Evolutionary conservation across 306 rosid species (phyloP), one percentile per base, ranked within the genome.

Genomic region (Pyrus bretschneideri): DNA sequence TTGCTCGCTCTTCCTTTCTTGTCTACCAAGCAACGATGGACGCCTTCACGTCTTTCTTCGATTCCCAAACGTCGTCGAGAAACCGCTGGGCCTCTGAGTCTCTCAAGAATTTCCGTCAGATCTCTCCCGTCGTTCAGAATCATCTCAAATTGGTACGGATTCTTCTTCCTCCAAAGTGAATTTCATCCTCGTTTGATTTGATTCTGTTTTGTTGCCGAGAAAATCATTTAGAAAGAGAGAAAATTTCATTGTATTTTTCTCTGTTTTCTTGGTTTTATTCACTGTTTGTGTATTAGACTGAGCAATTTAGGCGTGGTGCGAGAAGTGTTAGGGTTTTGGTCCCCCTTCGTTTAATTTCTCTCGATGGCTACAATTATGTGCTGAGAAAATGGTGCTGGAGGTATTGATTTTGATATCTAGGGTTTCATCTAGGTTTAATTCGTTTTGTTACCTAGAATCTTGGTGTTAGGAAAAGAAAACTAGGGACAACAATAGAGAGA

Each of bases 21-120:
- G 40, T 23, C 31, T 7, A 35, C 17, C 18, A 72, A 55, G 46
- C 78, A 4, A 91, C 11, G 7, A 66, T 94, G 98, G 95, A 91
- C 9, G 76, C 91, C 0, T 90, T 91, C 86, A 42, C 85, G 2
- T 90, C 97, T 5, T 92, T 87, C 86, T 91, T 88, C 78, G 87
- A 80, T 69, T 84, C 94, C 29, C 92, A 88, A 67, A 49, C 87
- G 18, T 71, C 88, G 25, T 69, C 91, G 0, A 67, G 86, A 70
- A 87, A 27, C 71, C 89, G 86, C 54, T 90, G 97, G 96, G 84
- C 78, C 72, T 86, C 81, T 59, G 93, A 91, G 46, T 80, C 98
- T 29, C 95, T 91, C 69, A 90, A 92, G 85, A 91, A 91, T 44
- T 79, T 89, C 83, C 87, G 86, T 6, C 85, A 90, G 80, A 94